Conservation (phyloP, 2,329 filamentous ascomycete genomes). For the Sarocladium strictum region DNA sequence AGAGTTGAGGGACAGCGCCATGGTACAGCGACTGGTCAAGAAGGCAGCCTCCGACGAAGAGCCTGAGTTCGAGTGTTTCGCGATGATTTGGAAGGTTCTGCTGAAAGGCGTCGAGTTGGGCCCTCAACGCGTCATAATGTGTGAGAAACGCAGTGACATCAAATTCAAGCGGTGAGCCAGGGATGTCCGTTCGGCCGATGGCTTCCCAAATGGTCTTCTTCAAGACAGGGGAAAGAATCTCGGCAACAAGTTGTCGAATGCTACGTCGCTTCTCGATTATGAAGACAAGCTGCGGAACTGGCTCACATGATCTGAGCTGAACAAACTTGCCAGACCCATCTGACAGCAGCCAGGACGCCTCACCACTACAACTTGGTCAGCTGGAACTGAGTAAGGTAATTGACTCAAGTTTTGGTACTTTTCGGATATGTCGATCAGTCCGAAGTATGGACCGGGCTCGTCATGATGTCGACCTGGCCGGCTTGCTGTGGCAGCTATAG, state of each 20-base stretch:
- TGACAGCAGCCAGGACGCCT: slow-evolving; percentile 20
- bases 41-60: not conserved
- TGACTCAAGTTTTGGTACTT: slow-evolving; percentile 16
- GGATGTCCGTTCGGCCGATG: not conserved
- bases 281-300: slow-evolving; percentile 19
- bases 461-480: not conserved
- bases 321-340: slow-evolving; percentile 22
- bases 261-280: slow-evolving; percentile 21
- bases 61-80: not conserved
- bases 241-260: slow-evolving; percentile 16
- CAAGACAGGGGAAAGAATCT: slow-evolving; percentile 29
- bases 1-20: not conserved
- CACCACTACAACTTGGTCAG: slow-evolving; percentile 15
- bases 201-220: slow-evolving; percentile 15
- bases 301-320: slow-evolving; percentile 14
- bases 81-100: not conserved
- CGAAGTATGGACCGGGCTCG: not conserved
- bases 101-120: not conserved
- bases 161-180: not conserved
- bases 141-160: not conserved
- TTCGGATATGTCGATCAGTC: slow-evolving; percentile 16
- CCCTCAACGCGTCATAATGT: not conserved
- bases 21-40: not conserved
- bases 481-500: not conserved
- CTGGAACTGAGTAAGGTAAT: not conserved